Conservation (phyloP, 352 stramenopile species). For the Aphanomyces cochlioides region DNA sequence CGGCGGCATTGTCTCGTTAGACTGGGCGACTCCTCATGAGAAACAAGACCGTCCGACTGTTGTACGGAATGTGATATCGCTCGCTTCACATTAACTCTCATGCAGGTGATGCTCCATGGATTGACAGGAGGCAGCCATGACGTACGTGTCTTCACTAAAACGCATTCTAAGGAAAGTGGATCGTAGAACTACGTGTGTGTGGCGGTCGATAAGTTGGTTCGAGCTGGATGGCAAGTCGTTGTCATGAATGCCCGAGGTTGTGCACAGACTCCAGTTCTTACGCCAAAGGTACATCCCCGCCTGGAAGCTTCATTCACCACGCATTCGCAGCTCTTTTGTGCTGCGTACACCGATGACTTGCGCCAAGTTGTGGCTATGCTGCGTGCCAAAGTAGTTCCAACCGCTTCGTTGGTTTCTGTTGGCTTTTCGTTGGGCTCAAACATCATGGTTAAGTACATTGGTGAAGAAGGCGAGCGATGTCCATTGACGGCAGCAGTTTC, state of each 20-base stretch:
- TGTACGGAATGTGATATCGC: constrained; percentile 36
- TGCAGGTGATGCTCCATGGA: constrained; percentile 47
- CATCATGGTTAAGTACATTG: constrained; percentile 72
- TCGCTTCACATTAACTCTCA: constrained; percentile 36
- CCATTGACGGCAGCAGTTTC: constrained; percentile 50
- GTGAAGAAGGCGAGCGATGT: constrained; percentile 43
- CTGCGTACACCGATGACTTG: constrained; percentile 67
- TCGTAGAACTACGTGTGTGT: not conserved
- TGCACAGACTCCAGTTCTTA: constrained; percentile 52
- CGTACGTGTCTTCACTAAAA: not conserved
- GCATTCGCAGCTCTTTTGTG: constrained; percentile 52
- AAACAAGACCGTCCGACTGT: constrained; percentile 21
- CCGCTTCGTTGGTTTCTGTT: constrained; percentile 41
- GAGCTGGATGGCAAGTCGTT: constrained; percentile 59
- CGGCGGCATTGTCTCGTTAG: constrained; percentile 61
- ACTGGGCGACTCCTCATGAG: constrained; percentile 50
- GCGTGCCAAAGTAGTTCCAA: constrained; percentile 39
- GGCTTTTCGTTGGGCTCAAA: constrained; percentile 75
- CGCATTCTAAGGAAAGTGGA: too few relatives aligned
- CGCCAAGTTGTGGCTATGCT: constrained; percentile 47
- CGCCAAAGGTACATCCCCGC: constrained; percentile 31
- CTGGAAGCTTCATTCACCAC: not conserved
- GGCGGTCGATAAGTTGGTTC: constrained; percentile 32
- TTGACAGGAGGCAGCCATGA: constrained; percentile 58
- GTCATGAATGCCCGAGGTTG: constrained; percentile 74